Evolutionary conservation across 2,329 filamentous ascomycete genomes (phyloP).

Genomic region (Elsinoe fawcettii): DNA sequence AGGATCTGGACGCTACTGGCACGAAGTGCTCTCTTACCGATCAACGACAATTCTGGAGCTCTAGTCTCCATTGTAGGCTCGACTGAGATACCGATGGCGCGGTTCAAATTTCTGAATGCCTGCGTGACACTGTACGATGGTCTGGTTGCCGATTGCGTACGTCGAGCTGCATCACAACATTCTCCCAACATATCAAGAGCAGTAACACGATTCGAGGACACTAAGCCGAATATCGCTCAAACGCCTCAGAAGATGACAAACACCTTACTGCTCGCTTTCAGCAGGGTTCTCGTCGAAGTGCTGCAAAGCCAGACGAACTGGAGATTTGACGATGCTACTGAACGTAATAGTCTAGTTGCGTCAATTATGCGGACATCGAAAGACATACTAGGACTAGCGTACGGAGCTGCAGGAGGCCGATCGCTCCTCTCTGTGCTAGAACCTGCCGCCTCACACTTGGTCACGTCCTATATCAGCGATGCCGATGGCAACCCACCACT

Average conservation of each 20-base stretch:
- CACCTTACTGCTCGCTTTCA: slow-evolving; percentile 63
- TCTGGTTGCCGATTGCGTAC: slow-evolving; percentile 67
- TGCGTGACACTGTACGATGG: slow-evolving; percentile 66
- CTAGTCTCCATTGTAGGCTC: slow-evolving; percentile 73
- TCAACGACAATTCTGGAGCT: slow-evolving; percentile 66
- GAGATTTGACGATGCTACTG: slow-evolving; percentile 64
- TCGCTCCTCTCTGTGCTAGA: slow-evolving; percentile 58
- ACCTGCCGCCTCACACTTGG: slow-evolving; percentile 65
- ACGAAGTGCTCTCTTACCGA: slow-evolving; percentile 70
- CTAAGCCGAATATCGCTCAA: slow-evolving; percentile 52
- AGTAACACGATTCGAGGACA: slow-evolving; percentile 40
- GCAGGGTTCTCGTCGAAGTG: slow-evolving; percentile 69
- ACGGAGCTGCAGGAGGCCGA: slow-evolving; percentile 45
- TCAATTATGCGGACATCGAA: slow-evolving; percentile 63
- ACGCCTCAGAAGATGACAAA: slow-evolving; percentile 71
- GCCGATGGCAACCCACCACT: slow-evolving; percentile 64
- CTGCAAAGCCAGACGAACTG: slow-evolving; percentile 81
- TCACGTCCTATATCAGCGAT: slow-evolving; percentile 67
- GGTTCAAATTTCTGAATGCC: slow-evolving; percentile 68
- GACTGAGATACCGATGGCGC: slow-evolving; percentile 67
- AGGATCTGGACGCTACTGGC: slow-evolving; percentile 86
- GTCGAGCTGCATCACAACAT: slow-evolving; percentile 60
- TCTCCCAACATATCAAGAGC: slow-evolving; percentile 42
- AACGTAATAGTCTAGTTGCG: slow-evolving; percentile 61
- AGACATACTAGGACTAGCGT: slow-evolving; percentile 62